Evolutionary conservation across 345 rosid species (phyloP).

Genomic region (Cardamine chenopodiifolia): DNA sequence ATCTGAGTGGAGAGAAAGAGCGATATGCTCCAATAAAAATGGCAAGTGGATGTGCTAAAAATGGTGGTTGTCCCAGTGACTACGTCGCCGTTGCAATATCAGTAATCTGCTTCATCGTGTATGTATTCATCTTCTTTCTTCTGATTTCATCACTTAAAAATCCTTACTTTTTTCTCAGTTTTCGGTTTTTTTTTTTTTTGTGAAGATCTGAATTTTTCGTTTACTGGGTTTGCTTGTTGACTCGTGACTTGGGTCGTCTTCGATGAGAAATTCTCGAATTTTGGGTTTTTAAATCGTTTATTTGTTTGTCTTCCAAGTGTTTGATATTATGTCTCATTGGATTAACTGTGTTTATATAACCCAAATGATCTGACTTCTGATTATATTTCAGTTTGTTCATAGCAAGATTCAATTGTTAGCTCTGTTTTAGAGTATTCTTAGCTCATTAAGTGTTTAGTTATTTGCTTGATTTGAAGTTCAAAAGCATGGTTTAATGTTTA

Average conservation of each 20-base stretch:
- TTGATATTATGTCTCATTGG: slow-evolving; percentile 19
- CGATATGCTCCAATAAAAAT: slow-evolving; percentile 39
- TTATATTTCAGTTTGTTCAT: slow-evolving; percentile 1
- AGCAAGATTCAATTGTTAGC: background rate
- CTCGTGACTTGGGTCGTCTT: slow-evolving; percentile 32
- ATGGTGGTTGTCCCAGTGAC: slow-evolving; percentile 91
- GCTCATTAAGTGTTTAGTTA: background rate
- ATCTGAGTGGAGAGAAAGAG: background rate
- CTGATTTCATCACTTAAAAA: background rate
- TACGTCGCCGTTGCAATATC: slow-evolving; percentile 72
- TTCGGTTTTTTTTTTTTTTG: background rate
- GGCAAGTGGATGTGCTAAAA: slow-evolving; percentile 54
- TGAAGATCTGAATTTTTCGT: slow-evolving; percentile 35
- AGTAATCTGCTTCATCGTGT: slow-evolving; percentile 61
- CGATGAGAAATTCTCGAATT: background rate
- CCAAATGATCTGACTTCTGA: slow-evolving; percentile 20
- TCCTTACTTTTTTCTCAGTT: background rate
- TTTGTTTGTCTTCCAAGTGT: slow-evolving; percentile 21
- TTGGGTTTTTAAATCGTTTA: background rate
- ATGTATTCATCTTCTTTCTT: slow-evolving; percentile 25
- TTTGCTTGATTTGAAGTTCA: slow-evolving; percentile 8
- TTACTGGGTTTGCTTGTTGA: slow-evolving; percentile 31
- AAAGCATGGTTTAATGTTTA: background rate
- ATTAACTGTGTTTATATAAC: background rate
- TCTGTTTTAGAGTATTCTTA: background rate